phyloP scores from a whole-genome alignment of 179 eudicot species.

The Vitellaria paradoxa region DNA sequence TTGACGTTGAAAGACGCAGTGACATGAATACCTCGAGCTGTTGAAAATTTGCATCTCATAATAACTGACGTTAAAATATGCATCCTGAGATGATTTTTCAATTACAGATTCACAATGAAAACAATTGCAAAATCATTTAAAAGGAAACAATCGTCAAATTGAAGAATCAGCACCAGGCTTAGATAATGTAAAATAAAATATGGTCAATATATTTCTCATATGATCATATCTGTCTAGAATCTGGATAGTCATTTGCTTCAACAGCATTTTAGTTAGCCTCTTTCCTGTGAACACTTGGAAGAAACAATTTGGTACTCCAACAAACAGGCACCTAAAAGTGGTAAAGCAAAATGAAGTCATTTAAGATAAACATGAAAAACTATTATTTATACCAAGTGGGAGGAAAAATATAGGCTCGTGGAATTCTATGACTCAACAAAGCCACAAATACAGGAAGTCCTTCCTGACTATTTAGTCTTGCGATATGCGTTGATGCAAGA shows the following conservation, averaged over 20 bases:
- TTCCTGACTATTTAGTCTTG: too few relatives aligned
- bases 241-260: background rate
- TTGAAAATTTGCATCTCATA: background rate
- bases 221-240: background rate
- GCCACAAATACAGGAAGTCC: too few relatives aligned
- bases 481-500: too few relatives aligned
- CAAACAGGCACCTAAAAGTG: background rate
- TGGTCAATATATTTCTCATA: background rate
- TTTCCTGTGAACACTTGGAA: background rate
- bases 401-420: too few relatives aligned
- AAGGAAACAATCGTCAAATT: background rate
- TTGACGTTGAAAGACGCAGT: background rate
- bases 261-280: background rate
- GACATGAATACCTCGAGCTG: background rate
- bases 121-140: background rate
- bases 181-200: background rate
- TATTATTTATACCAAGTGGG: too few relatives aligned
- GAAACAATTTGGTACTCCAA: background rate
- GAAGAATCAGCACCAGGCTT: background rate
- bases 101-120: background rate
- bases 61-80: background rate
- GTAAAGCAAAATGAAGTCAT: background rate
- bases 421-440: too few relatives aligned
- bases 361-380: too few relatives aligned
- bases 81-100: background rate